phyloP scores from a whole-genome alignment of 1,284 basidiomycete genomes.

The Moesziomyces aphidis region DNA sequence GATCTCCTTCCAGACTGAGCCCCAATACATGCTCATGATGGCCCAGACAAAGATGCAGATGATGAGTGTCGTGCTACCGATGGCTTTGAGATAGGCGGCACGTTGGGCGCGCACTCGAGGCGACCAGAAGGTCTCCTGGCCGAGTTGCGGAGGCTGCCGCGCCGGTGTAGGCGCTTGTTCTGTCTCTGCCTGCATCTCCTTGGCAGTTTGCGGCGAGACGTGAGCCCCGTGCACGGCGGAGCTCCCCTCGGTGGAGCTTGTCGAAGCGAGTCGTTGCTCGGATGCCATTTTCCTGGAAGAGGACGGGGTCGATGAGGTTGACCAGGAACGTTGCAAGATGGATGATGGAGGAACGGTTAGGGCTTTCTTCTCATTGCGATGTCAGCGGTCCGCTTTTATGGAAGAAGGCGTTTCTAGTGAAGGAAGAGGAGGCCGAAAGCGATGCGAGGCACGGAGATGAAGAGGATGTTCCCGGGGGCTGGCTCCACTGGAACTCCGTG shows the following conservation, averaged over 20 bases:
- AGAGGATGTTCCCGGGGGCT: too few species aligned
- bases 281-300: constrained; percentile 4
- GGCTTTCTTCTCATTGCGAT: too few species aligned
- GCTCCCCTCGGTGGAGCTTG: constrained; percentile 10
- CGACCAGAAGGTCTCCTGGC: constrained; percentile 51
- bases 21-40: constrained; percentile 61
- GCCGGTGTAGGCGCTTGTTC: constrained; percentile 17
- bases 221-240: constrained; percentile 6
- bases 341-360: too few species aligned
- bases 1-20: constrained; percentile 50
- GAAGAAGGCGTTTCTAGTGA: too few species aligned
- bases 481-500: too few species aligned
- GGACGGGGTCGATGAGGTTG: not conserved
- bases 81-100: constrained; percentile 39
- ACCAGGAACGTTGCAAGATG: too few species aligned
- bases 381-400: too few species aligned
- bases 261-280: constrained; percentile 4
- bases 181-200: constrained; percentile 8
- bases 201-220: not conserved
- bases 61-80: constrained; percentile 28
- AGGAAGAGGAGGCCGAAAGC: too few species aligned
- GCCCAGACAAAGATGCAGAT: constrained; percentile 53
- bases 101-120: constrained; percentile 35
- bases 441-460: too few species aligned
- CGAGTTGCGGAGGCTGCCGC: constrained; percentile 30